Percentiles rank a stretch among this genome's conserved stretches.
These are phyloP conservation scores for Phytopythium litorale DNA, from an alignment of 352 stramenopile species.

Conservation along the genomic window DNA sequence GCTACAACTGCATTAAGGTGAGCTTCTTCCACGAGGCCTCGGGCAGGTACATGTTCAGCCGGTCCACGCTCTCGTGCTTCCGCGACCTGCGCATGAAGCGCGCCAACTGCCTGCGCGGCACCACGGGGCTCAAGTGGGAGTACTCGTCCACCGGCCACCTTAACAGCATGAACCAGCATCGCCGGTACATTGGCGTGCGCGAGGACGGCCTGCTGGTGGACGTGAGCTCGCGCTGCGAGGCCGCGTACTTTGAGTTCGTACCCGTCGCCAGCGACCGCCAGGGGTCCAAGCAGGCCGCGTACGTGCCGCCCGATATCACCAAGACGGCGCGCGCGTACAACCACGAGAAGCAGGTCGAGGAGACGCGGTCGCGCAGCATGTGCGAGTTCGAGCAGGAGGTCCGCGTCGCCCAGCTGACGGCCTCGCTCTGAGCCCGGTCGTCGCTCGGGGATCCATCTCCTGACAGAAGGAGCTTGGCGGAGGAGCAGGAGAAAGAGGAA, in stretches of 20 bases:
- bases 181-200: slow-evolving; percentile 62
- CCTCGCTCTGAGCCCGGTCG: not conserved
- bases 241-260: slow-evolving; percentile 65
- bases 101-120: slow-evolving; percentile 50
- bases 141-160: slow-evolving; percentile 60
- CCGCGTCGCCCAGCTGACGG: slow-evolving; percentile 7
- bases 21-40: slow-evolving; percentile 65
- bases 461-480: not conserved
- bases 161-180: slow-evolving; percentile 83
- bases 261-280: slow-evolving; percentile 10
- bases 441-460: no score
- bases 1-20: slow-evolving; percentile 79
- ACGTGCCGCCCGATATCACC: slow-evolving; percentile 45
- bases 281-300: slow-evolving; percentile 4
- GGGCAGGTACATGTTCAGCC: slow-evolving; percentile 65
- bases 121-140: slow-evolving; percentile 58
- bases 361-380: slow-evolving; percentile 56
- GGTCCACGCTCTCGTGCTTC: slow-evolving; percentile 71
- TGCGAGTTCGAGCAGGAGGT: slow-evolving; percentile 44
- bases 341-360: slow-evolving; percentile 40
- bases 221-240: slow-evolving; percentile 62
- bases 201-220: slow-evolving; percentile 61
- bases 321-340: slow-evolving; percentile 46
- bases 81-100: slow-evolving; percentile 75
- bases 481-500: not conserved